Percentiles rank a stretch among this genome's conserved stretches.
Conservation (phyloP, 164 flowering plant species). For the Stephania cephalantha region DNA sequence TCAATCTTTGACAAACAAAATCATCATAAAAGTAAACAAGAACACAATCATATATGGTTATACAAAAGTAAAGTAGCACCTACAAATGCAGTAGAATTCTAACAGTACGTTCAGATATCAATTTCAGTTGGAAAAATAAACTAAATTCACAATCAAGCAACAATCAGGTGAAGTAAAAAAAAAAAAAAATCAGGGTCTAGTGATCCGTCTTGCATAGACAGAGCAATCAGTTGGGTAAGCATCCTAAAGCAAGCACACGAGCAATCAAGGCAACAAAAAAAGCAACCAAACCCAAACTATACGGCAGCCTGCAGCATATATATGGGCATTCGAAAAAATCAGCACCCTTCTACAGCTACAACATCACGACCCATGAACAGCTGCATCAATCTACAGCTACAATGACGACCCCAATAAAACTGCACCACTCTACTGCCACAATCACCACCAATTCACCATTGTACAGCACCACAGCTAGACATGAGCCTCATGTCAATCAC, state of each 20-base stretch:
- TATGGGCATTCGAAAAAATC: slow-evolving; percentile 10
- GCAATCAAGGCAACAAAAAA: background rate
- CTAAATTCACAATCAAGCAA: too few species aligned
- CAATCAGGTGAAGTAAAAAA: too few species aligned
- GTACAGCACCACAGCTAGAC: slow-evolving; percentile 1
- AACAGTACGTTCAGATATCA: too few species aligned
- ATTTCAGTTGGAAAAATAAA: too few species aligned
- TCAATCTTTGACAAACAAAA: too few species aligned
- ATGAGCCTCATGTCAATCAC: background rate
- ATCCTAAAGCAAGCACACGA: background rate
- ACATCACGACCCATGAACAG: background rate
- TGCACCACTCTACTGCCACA: slow-evolving; percentile 24
- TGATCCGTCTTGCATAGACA: background rate
- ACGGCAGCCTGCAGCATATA: slow-evolving; percentile 16
- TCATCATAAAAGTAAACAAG: too few species aligned
- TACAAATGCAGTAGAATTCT: too few species aligned
- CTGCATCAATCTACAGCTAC: too few species aligned
- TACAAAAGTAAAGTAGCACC: too few species aligned
- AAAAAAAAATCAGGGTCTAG: too few species aligned
- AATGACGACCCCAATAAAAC: background rate
- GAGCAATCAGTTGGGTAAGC: too few species aligned
- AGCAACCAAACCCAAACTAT: slow-evolving; percentile 4
- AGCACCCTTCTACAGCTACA: slow-evolving; percentile 4
- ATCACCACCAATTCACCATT: slow-evolving; percentile 30
- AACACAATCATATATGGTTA: too few species aligned